Evolutionary conservation across 805 yeast species (phyloP).

Genomic region (Saturnispora quitensis): DNA sequence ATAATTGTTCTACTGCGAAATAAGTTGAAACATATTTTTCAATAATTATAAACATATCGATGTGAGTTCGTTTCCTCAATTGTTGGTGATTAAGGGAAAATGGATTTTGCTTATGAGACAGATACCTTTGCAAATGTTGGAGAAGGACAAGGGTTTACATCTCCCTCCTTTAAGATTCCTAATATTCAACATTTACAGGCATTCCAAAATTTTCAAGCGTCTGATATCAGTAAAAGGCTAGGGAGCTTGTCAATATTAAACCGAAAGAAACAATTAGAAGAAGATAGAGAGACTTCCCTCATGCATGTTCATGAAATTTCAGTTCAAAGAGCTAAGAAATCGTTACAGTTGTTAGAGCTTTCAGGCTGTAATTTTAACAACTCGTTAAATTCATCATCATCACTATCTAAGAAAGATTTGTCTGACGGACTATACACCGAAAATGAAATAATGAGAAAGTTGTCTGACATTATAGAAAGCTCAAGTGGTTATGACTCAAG

Average conservation of each 20-base stretch:
- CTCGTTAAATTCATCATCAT: not conserved
- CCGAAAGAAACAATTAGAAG: not conserved
- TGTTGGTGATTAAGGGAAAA: not conserved
- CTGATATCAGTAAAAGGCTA: constrained; percentile 28
- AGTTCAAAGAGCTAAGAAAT: constrained; percentile 6
- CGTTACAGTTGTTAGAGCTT: constrained; percentile 9
- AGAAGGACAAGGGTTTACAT: not conserved
- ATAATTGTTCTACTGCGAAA: not conserved
- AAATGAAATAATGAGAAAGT: constrained; percentile 6
- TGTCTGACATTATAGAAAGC: constrained; percentile 9
- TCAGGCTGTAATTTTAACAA: constrained; percentile 6
- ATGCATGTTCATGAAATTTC: not conserved
- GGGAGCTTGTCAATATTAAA: constrained; percentile 11
- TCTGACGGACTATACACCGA: constrained; percentile 4
- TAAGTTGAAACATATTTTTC: not conserved
- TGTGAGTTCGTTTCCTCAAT: not conserved
- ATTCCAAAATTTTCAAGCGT: constrained; percentile 30
- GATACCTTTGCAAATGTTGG: constrained; percentile 10
- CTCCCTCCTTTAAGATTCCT: constrained; percentile 6
- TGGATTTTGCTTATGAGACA: constrained; percentile 26
- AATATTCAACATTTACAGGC: constrained; percentile 17
- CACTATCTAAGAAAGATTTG: not conserved
- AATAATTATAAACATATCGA: not conserved
- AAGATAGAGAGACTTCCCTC: not conserved
- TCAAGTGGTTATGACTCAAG: constrained; percentile 32